Evolutionary conservation across 163 green algal species (phyloP), one percentile per base, ranked within the genome.

Genomic region (Trebouxia gelatinosa): DNA sequence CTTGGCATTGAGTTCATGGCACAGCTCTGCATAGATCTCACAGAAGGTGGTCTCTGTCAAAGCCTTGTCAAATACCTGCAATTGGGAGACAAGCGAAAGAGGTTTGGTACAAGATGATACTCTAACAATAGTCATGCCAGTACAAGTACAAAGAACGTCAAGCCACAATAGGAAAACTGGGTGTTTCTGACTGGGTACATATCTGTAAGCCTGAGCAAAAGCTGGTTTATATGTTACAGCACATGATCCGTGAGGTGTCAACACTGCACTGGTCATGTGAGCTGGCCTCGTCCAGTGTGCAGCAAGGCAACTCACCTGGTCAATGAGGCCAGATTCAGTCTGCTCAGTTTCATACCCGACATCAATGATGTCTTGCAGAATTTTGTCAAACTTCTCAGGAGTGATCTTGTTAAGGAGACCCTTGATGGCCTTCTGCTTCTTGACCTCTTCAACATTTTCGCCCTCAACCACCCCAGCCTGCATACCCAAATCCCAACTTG

Each of bases 321-420:
- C 87, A 78, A 97, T 97, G 40, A 98, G 87, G 51, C 91, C 91
- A 31, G 80, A 81, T 51, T 97, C 85, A 9, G 91, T 95, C 62
- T 90, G 80, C 17, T 90, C 84, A 38, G 90, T 85, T 32, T 85
- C 85, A 81, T 97, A 95, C 31, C 85, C 84, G 6, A 94, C 84
- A 6, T 89, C 86, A 62, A 93, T 81, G 65, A 98, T 88, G 84
- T 96, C 85, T 11, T 84, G 72, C n/a, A 82, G 26, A 40, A 99
- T 91, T 40, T 87, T 90, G 26, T 97, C 94, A 82, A 98, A 99
- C 86, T 98, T 99, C 80, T 99, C 89, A 23, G 93, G 95, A 50
- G 95, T 99, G 50, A 99, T 91, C 92, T 99, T 99, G 88, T 99
- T 99, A 23, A 99, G 90, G 71, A 98, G 89, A 28, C 83, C 89